Base-by-base conservation (phyloP, 148 eudicot genomes). In the Rhododendron vialii region DNA sequence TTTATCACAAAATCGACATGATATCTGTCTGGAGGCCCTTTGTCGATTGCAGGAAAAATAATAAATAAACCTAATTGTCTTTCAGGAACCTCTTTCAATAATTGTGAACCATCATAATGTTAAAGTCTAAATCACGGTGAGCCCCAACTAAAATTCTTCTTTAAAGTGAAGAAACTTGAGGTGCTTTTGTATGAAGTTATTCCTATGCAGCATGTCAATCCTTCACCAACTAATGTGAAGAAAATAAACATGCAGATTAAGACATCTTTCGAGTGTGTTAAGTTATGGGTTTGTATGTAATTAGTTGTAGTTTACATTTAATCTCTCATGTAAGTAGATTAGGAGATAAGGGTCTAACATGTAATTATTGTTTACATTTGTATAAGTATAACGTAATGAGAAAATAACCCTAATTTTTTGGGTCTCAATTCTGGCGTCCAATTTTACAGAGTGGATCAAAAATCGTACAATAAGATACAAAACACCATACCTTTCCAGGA, bases 401-500 rank as follows among this genome's bases (percentile, higher is more conserved):
- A 30, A 30, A 30, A 30, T 30, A 30, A 30, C 30, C 30, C 30
- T 30, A 30, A 30, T 30, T 30, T 30, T 30, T 30, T 30, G 30
- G 30, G 30, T 30, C 30, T 30, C 30, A 30, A 30, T 30, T 30
- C 30, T 30, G 30, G 30, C 30, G 30, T 30, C 30, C 30, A 30
- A 30, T 30, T 30, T 30, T 30, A 30, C 30, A 30, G 30, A 30
- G 10, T 41, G 85, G 85, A 83, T 43, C 57, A 7, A 65, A 69
- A 26, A 43, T 35, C 30, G 67, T n/a, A 30, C 5, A 67, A 26
- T 3, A 67, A 65, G 38, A 82, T 22, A 65, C 26, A 81, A n/a
- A 57, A 71, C 33, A 12, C 26, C n/a, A 50, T 91, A 95, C 98
- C 92, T 93, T 95, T 81, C 95, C 92, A 65, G 94, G 87, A 65